Base-by-base conservation (phyloP, 2,329 filamentous ascomycete genomes). In the Cercospora sp. region DNA sequence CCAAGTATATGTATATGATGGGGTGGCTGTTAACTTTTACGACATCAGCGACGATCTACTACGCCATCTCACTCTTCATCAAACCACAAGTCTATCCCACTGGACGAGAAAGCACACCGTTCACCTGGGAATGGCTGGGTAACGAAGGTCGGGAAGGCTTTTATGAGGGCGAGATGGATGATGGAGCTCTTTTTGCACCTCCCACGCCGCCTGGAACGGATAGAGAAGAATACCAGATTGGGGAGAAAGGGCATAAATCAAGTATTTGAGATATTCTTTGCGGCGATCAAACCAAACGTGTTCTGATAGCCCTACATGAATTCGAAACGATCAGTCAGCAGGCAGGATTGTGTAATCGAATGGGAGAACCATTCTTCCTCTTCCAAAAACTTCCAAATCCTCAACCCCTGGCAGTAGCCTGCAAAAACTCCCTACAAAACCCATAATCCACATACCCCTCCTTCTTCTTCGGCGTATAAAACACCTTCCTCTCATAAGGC, bases 21-120 rank as follows among this genome's bases (percentile, higher is more conserved):
- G 87, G 88, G 8, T 90, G 87, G 87, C 73, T 90, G 39, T 80
- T 89, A 53, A 88, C 87, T 0, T 90, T 90, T 72, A 79, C 83
- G 5, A 79, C 77, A 0, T 87, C 85, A 13, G 83, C 85, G 31
- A 57, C 87, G 1, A 81, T 89, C 0, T 90, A 90, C 77, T 78
- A 74, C 31, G 63, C 20, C 8, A 59, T 64, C 20, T 39, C 55
- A 12, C 33, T 33, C 28, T 58, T 58, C 28, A 30, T 58, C 16
- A 20, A 58, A 20, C 55, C 55, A 18, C 55, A 36, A 12, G 5
- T 58, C 55, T 33, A 33, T n/a, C 55, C 55, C 16, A 18, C n/a
- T 8, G 55, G 55, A 9, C 55, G 55, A 26, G 55, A 58, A 12
- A 58, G 55, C 30, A 58, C 55, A 20, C 55, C 55, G 5, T 58